Evolutionary conservation across 257 asterid genomes (phyloP), one percentile per base, ranked within the genome.

Genomic region (Oldenlandia corymbosa): DNA sequence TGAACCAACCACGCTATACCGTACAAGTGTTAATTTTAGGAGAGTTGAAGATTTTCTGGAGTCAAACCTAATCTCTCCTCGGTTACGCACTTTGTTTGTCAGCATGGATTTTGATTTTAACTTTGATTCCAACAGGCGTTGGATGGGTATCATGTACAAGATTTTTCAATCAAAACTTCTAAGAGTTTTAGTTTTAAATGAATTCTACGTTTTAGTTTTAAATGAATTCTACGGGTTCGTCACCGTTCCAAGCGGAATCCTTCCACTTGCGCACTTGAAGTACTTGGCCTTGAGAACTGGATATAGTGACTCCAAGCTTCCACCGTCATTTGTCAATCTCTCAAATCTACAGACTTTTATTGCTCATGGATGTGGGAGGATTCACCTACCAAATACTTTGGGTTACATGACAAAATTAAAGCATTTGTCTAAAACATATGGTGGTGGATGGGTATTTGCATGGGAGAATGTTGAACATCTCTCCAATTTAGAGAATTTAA

Each of bases 281-380:
- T 57, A 34, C 46, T 57, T 57, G 39, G 62, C 62, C 62, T 57
- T 57, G 62, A 16, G 17, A 34, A 17, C 8, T 57, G 2, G 12
- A 32, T 16, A 32, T 1, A 18, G 10, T 12, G n/a, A 43, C n/a
- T n/a, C n/a, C n/a, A n/a, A n/a, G n/a, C n/a, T 57, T 46, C 62
- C 62, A 18, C 11, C 30, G 5, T 57, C 62, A 14, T 32, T 57
- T 1, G 62, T 8, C 2, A 57, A 34, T 12, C 62, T 57, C 28
- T 18, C 46, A 20, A 57, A 57, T 13, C 34, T 57, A 46, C 46
- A 57, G 30, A 57, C 62, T 8, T 34, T 57, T 34, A 16, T 32
- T 18, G 18, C 34, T 11, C 18, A n/a, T 14, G 42, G 46, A 10
- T 3, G 18, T 1, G 13, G n/a, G 39, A 1, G 2, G 8, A 46